Evolutionary conservation across 139 green algal genomes (phyloP).

Genomic region (Chara braunii): DNA sequence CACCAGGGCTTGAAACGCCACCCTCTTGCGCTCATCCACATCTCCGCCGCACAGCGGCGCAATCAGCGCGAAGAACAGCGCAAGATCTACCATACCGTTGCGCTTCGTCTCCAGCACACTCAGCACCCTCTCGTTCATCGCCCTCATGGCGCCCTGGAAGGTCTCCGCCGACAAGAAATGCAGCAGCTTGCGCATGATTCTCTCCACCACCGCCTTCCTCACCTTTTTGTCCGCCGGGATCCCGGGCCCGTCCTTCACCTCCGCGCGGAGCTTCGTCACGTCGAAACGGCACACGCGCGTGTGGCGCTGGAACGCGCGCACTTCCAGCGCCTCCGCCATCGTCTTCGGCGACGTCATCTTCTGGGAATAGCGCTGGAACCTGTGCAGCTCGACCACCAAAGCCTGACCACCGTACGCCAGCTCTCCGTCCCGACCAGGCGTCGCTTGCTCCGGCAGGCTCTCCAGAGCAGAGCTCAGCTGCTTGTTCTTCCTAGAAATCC

Average conservation of each 20-base stretch:
- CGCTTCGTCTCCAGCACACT: slow-evolving; percentile 36
- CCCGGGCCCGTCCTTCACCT: slow-evolving; percentile 4
- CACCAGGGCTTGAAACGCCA: slow-evolving; percentile 22
- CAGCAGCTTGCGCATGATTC: slow-evolving; percentile 43
- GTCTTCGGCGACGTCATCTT: slow-evolving; percentile 7
- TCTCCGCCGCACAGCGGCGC: slow-evolving; percentile 22
- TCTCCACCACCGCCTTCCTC: slow-evolving; percentile 45
- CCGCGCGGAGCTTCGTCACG: neutral
- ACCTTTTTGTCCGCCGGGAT: slow-evolving; percentile 34
- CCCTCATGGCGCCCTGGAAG: slow-evolving; percentile 58
- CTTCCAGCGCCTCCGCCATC: slow-evolving; percentile 14
- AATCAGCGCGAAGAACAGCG: slow-evolving; percentile 44
- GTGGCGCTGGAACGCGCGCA: slow-evolving; percentile 23
- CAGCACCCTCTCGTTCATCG: slow-evolving; percentile 46
- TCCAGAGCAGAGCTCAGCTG: slow-evolving; percentile 1
- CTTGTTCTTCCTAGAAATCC: slow-evolving; percentile 24
- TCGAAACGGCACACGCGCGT: neutral
- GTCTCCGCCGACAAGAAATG: slow-evolving; percentile 16
- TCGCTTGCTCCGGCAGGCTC: too few relatives aligned
- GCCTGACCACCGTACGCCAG: neutral
- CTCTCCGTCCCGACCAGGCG: too few relatives aligned
- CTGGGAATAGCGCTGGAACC: slow-evolving; percentile 13
- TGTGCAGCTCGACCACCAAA: neutral
- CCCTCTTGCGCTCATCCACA: slow-evolving; percentile 9
- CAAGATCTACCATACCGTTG: slow-evolving; percentile 43